Percentiles rank a stretch among this genome's conserved stretches.
phyloP scores from a whole-genome alignment of 139 green algal species.

The Auxenochlorella pyrenoidosa region DNA sequence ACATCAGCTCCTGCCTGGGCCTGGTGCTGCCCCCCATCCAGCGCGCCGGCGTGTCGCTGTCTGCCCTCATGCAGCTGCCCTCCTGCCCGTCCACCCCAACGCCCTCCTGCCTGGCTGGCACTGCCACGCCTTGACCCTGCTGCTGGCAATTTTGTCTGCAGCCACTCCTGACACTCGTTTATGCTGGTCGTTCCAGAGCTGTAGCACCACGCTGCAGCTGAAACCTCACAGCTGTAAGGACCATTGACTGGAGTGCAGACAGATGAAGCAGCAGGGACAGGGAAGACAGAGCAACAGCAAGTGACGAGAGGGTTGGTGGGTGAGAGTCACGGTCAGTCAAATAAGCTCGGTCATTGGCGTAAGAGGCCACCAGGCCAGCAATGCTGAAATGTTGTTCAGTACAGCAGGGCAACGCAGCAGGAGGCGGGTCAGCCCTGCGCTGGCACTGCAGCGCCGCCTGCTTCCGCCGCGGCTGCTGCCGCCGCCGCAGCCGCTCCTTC shows the following conservation, averaged over 20 bases:
- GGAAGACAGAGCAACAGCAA: background rate
- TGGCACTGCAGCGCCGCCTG: background rate
- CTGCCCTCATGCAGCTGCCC: background rate
- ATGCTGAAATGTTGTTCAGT: too few relatives aligned
- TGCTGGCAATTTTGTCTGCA: background rate
- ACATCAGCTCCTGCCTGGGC: background rate
- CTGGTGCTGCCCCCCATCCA: background rate
- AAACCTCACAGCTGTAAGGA: background rate
- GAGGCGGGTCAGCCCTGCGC: background rate
- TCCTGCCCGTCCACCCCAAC: background rate
- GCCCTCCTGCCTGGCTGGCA: background rate
- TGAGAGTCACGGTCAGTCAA: background rate
- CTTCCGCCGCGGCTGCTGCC: background rate
- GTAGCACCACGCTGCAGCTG: background rate
- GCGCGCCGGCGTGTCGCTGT: background rate
- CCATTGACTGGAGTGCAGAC: background rate
- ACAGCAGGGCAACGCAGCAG: too few relatives aligned
- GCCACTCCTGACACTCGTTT: background rate
- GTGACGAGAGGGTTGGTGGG: background rate
- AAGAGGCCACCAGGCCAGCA: too few relatives aligned
- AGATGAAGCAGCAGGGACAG: background rate
- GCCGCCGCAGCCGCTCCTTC: background rate
- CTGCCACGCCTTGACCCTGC: background rate
- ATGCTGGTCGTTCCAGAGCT: background rate
- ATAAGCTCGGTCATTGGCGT: background rate